Evolutionary conservation across 1,284 basidiomycete species (phyloP), one percentile per base, ranked within the genome.

Genomic region (Irpex sp.): DNA sequence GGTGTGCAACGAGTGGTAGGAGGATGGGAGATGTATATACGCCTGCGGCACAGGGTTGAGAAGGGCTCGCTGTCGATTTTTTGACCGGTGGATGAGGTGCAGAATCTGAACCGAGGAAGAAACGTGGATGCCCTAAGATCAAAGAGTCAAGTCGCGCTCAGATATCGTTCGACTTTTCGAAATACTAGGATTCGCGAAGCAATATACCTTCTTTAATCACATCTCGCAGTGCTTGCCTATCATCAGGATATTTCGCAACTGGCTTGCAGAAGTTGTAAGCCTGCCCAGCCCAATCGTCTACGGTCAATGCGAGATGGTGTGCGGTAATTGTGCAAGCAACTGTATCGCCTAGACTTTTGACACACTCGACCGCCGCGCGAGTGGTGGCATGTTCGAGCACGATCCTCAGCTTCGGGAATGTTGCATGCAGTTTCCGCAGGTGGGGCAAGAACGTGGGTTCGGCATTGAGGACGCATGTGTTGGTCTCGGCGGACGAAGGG

Each of bases 301-400:
- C 94, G 1, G 93, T 97, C 62, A 99, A 83, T 48, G 87, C 89
- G 47, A 99, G 87, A 75, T 99, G 97, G 78, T 99, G 97, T 0
- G 96, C 92, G 2, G 97, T 99, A 77, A 99, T 98, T 5, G 93
- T 95, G 77, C 97, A 99, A 9, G 88, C 97, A 34, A 99, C 97
- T 44, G 94, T 98, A 52, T 83, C 79, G 0, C 94, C 94, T 36
- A 96, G 89, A 52, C 85, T 81, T 74, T 92, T 91, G 70, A 98
- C 93, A 19, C 89, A 87, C 71, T 97, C 94, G n/a, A 99, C 88
- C 0, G 97, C 96, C 44, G 93, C 94, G 47, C 92, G 86, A 1
- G 96, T 98, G 0, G 97, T 99, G n/a, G 97, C 97, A 73, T 99
- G 97, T 77, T 99, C 97, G 48, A 99, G 87, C 3, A 99, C 97